These are phyloP conservation scores for Trichoderma sp. DNA, from an alignment of 2,329 filamentous ascomycete species.

Conservation along the genomic window DNA sequence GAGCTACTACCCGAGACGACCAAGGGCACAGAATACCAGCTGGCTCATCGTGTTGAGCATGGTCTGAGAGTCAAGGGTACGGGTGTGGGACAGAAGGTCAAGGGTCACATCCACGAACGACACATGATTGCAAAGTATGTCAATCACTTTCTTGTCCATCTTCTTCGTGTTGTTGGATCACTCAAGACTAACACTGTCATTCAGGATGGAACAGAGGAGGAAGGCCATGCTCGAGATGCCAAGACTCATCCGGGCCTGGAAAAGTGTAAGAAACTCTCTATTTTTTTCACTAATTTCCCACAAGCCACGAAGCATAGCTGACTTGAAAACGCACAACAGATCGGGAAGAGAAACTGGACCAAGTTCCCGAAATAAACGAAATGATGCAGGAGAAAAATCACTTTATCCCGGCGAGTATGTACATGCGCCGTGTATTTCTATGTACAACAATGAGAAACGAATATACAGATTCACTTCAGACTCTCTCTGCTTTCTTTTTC, in stretches of 20 bases:
- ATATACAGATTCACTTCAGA: constrained; percentile 9
- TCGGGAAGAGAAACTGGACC: constrained; percentile 55
- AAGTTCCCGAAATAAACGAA: constrained; percentile 55
- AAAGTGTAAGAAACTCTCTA: constrained; percentile 61
- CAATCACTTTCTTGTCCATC: neutral
- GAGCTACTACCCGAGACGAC: constrained; percentile 72
- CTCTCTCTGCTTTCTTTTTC: neutral
- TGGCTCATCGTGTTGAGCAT: constrained; percentile 71
- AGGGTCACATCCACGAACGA: constrained; percentile 92
- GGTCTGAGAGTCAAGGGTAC: constrained; percentile 88
- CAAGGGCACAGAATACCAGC: constrained; percentile 71
- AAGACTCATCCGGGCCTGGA: constrained; percentile 87
- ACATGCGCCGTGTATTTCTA: constrained; percentile 37
- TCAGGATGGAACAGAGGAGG: constrained; percentile 80
- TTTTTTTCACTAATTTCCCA: neutral
- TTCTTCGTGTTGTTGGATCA: neutral
- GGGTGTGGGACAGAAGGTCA: constrained; percentile 86
- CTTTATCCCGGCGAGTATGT: constrained; percentile 24
- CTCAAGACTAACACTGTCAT: constrained; percentile 20
- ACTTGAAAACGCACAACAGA: constrained; percentile 34
- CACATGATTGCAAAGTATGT: constrained; percentile 72
- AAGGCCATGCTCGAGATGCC: constrained; percentile 96
- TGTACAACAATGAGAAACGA: constrained; percentile 27
- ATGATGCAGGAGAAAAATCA: neutral
- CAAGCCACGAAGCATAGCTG: neutral